Conservation (phyloP, 805 yeast species). For the Spathaspora passalidarum region DNA sequence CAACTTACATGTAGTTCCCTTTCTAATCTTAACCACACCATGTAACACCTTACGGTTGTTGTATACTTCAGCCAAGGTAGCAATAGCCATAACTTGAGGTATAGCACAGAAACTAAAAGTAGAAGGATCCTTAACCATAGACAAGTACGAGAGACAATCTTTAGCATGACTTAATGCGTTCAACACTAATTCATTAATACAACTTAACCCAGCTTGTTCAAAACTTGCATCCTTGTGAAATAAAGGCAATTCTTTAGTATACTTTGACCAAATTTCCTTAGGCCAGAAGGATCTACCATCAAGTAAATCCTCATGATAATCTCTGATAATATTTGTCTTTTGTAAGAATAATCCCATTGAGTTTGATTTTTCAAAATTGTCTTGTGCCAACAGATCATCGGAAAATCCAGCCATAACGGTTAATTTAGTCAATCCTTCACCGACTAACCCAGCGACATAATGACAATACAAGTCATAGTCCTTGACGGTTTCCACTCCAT, state of each 20-base stretch:
- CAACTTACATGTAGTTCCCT: conserved; percentile 78
- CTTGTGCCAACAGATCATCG: conserved; percentile 43
- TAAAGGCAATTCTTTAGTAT: conserved; percentile 61
- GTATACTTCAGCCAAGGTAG: conserved; percentile 83
- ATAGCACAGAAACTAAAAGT: conserved; percentile 91
- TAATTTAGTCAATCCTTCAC: conserved; percentile 88
- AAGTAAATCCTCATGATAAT: conserved; percentile 84
- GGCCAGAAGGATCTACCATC: conserved; percentile 98
- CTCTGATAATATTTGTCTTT: conserved; percentile 94
- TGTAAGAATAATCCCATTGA: conserved; percentile 95
- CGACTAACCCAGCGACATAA: conserved; percentile 96
- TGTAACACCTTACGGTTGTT: conserved; percentile 73
- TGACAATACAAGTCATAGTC: conserved; percentile 93
- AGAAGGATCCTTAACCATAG: conserved; percentile 76
- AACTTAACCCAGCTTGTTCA: conserved; percentile 60
- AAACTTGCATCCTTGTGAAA: conserved; percentile 46
- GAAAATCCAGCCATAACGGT: conserved; percentile 75
- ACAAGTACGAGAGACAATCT: conserved; percentile 72
- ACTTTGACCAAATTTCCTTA: conserved; percentile 83
- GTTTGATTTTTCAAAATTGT: conserved; percentile 59
- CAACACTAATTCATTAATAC: conserved; percentile 77
- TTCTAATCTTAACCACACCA: conserved; percentile 79
- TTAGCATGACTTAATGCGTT: conserved; percentile 76
- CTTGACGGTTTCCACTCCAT: conserved; percentile 72
- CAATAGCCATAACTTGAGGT: conserved; percentile 99